phyloP scores from a whole-genome alignment of 1,284 basidiomycete genomes.

The Ganoderma boninense region DNA sequence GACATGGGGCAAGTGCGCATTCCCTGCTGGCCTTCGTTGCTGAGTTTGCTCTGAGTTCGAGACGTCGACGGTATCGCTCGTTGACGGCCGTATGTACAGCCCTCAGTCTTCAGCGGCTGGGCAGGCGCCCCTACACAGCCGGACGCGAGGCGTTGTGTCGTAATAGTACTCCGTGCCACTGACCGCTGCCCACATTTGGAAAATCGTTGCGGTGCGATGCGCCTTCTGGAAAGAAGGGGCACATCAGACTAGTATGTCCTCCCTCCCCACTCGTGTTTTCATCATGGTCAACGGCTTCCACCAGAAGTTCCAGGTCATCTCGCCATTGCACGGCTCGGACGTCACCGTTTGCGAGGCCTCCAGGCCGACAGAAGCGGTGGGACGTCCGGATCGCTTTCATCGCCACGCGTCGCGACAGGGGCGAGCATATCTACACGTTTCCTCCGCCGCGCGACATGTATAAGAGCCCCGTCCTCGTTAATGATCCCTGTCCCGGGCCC shows the following conservation, averaged over 20 bases:
- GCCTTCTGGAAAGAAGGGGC: constrained; percentile 21
- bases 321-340: constrained; percentile 19
- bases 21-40: constrained; percentile 9
- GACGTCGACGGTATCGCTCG: constrained; percentile 10
- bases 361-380: constrained; percentile 31
- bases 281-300: constrained; percentile 27
- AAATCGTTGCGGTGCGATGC: constrained; percentile 19
- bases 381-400: constrained; percentile 22
- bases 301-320: constrained; percentile 25
- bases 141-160: constrained; percentile 15
- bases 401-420: constrained; percentile 21
- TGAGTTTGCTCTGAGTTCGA: constrained; percentile 8
- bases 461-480: constrained; percentile 15
- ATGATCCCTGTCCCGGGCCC: neutral
- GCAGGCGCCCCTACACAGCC: constrained; percentile 22
- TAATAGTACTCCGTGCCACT: constrained; percentile 5
- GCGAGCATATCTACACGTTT: constrained; percentile 25
- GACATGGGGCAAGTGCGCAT: constrained; percentile 15
- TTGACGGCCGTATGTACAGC: constrained; percentile 21
- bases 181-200: constrained; percentile 9
- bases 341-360: constrained; percentile 15
- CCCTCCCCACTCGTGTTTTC: constrained; percentile 31
- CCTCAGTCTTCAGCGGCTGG: constrained; percentile 11
- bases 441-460: constrained; percentile 17
- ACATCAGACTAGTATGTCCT: constrained; percentile 21